Evolutionary conservation across 805 yeast species (phyloP), one percentile per base, ranked within the genome.

Genomic region (Candida caryicola): DNA sequence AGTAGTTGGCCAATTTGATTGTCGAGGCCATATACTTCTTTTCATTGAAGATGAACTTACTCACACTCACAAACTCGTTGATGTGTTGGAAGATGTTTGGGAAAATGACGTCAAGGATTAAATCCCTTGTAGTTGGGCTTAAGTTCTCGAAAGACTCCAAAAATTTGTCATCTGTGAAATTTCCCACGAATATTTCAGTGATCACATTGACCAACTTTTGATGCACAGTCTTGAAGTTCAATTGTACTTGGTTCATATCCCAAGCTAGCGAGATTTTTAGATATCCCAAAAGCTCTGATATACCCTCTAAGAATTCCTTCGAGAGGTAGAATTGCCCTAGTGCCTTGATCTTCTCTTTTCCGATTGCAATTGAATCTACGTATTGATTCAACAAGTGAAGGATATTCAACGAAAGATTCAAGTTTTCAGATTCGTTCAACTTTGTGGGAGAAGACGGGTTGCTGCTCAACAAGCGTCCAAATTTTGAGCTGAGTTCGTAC

Each of bases 281-380:
- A 30, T 65, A 60, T 1, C 68, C 71, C 14, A 66, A 41, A 6
- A 66, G 44, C 36, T 67, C 73, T 43, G 65, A 62, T 1, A 60
- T 44, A 2, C 72, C 68, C 34, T 68, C 73, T 3, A 69, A 40
- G 60, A 69, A 69, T 9, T 53, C 63, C 33, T 52, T 59, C 15
- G 59, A 50, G 5, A 44, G 37, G 31, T 59, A 66, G 18, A 59
- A 54, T 3, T 33, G 33, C n/a, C 42, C 40, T 10, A 69, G 47
- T 1, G 55, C 42, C 4, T 42, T 44, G 4, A 50, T 39, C 3
- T 50, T 51, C 16, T 60, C 53, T 30, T 51, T 54, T 1, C 72
- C 72, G 9, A 46, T 26, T 32, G 54, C 51, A 8, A 69, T 53
- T 4, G 59, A 44, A 16, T 59, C 62, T 4, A 59, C 43, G 41